These are phyloP conservation scores for Calonectria crousiana DNA, from an alignment of 2,329 filamentous ascomycete species.

Conservation along the genomic window DNA sequence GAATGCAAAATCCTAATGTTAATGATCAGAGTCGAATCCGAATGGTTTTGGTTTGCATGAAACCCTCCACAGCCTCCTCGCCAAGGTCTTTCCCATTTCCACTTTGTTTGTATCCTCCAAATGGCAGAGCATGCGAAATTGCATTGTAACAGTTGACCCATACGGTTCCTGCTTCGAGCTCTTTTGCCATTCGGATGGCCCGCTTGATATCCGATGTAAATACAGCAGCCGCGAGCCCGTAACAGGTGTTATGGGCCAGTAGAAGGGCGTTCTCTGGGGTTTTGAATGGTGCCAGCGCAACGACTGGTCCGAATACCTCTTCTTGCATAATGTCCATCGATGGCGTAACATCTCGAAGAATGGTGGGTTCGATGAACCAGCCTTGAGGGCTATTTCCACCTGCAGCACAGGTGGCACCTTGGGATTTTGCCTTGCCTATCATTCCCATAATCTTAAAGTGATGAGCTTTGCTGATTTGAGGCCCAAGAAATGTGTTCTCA, in stretches of 20 bases:
- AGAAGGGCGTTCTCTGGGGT: not conserved
- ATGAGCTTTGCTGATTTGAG: not conserved
- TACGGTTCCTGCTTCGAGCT: not conserved
- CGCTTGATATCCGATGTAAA: not conserved
- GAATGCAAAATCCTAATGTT: not conserved
- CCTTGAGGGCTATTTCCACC: not conserved
- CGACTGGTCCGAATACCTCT: not conserved
- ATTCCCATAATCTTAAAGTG: not conserved
- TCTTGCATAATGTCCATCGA: not conserved
- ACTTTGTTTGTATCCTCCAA: not conserved
- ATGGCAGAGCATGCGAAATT: not conserved
- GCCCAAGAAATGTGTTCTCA: not conserved
- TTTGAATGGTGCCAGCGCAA: not conserved
- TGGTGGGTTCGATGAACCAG: not conserved
- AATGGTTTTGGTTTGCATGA: not conserved
- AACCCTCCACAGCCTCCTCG: not conserved
- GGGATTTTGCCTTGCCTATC: not conserved
- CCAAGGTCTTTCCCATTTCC: not conserved
- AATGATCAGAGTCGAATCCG: not conserved
- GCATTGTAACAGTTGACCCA: slow-evolving; percentile 1
- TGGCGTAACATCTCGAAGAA: not conserved
- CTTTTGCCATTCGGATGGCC: not conserved
- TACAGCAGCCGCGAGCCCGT: not conserved
- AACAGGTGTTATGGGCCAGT: not conserved
- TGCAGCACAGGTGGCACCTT: not conserved